phyloP scores from a whole-genome alignment of 805 yeast species.

The Nakazawaea ambrosiae region DNA sequence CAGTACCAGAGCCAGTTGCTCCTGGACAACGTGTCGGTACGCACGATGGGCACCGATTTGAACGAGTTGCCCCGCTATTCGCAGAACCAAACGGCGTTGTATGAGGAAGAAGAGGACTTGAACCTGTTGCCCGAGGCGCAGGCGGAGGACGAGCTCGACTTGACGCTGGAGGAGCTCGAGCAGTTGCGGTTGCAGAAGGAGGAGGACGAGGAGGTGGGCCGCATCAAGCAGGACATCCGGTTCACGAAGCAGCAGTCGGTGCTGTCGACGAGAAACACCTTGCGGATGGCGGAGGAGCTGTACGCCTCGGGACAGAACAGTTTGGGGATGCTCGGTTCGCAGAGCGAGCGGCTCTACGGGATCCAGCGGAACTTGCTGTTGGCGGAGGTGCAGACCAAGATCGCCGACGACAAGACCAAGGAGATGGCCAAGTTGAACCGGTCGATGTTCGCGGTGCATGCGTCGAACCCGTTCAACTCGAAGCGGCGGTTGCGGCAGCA shows the following conservation, averaged over 20 bases:
- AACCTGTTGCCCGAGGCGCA: constrained; percentile 21
- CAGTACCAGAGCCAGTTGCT: constrained; percentile 7
- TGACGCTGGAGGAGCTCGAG: constrained; percentile 32
- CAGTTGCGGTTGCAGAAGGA: constrained; percentile 33
- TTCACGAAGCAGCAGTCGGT: constrained; percentile 84
- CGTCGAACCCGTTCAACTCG: constrained; percentile 83
- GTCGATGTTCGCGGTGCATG: constrained; percentile 72
- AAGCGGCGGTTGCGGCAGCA: constrained; percentile 66
- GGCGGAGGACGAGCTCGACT: constrained; percentile 14
- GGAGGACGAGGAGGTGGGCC: constrained; percentile 87
- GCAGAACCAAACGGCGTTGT: constrained; percentile 12
- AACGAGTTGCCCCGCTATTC: constrained; percentile 2
- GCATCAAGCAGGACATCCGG: constrained; percentile 72
- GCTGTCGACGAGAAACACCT: constrained; percentile 76
- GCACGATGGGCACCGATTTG: constrained; percentile 2
- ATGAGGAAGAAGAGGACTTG: constrained; percentile 26
- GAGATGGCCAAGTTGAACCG: constrained; percentile 77
- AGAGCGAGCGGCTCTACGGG: constrained; percentile 75
- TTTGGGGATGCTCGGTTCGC: constrained; percentile 89
- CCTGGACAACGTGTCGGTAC: constrained; percentile 3
- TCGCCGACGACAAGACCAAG: constrained; percentile 76
- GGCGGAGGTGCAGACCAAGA: constrained; percentile 73
- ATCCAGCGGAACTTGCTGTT: constrained; percentile 72
- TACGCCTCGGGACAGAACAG: constrained; percentile 75
- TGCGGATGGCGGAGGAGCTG: constrained; percentile 65